Evolutionary conservation across 2,329 filamentous ascomycete genomes (phyloP).

Genomic region (Hypoxylon sp.): DNA sequence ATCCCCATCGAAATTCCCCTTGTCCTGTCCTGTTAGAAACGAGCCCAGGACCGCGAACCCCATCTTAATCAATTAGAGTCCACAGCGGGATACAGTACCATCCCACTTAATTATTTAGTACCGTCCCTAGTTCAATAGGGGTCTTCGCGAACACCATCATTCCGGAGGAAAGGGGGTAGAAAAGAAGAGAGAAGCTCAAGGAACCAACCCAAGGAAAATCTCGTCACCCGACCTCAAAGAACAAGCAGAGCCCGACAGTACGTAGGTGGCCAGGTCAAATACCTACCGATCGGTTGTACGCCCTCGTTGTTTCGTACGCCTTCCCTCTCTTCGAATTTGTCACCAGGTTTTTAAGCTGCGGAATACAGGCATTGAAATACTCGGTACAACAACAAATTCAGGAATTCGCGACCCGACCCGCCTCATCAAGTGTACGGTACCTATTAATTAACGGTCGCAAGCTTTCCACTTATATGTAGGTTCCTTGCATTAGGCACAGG

Average conservation of each 20-base stretch:
- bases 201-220: slow-evolving; percentile 34
- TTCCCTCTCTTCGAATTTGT: slow-evolving; percentile 18
- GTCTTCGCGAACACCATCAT: slow-evolving; percentile 27
- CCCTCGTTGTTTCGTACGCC: slow-evolving; percentile 26
- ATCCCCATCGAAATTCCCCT: slow-evolving; percentile 36
- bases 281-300: slow-evolving; percentile 30
- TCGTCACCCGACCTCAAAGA: slow-evolving; percentile 34
- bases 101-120: slow-evolving; percentile 36
- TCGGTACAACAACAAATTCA: slow-evolving; percentile 33
- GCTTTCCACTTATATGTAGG: slow-evolving; percentile 25
- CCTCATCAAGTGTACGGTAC: slow-evolving; percentile 6
- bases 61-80: slow-evolving; percentile 37
- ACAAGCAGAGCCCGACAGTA: slow-evolving; percentile 2
- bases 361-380: slow-evolving; percentile 16
- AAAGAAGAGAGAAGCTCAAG: slow-evolving; percentile 24
- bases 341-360: slow-evolving; percentile 14
- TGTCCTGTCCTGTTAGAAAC: slow-evolving; percentile 35
- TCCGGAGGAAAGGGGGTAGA: slow-evolving; percentile 26
- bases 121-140: slow-evolving; percentile 37
- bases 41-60: slow-evolving; percentile 31
- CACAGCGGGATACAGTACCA: slow-evolving; percentile 34
- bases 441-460: slow-evolving; percentile 14
- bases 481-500: slow-evolving; percentile 40
- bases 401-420: slow-evolving; percentile 24
- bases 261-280: slow-evolving; percentile 8